Base-by-base conservation (phyloP, 1,284 basidiomycete genomes). In the Ustilago trichophora region DNA sequence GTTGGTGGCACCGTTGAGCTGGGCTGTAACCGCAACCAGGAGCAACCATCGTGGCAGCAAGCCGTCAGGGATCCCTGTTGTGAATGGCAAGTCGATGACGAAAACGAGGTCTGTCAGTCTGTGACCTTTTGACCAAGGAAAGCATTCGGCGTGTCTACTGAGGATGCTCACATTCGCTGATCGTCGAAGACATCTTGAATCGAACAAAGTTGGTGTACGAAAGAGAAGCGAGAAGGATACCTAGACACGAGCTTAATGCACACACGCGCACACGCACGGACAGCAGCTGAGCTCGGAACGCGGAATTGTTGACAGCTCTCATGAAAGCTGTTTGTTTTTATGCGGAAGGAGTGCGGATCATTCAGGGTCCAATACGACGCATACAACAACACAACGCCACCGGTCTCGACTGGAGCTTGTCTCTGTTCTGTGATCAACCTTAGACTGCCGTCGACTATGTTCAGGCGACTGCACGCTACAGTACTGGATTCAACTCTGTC, bases 1-100 rank as follows among this genome's bases (percentile, higher is more conserved):
- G 60, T 77, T 80, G 50, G 69, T 73, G 2, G 67, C 48, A 13
- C 75, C 70, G 50, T 80, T 80, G 56, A 80, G 46, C 13, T 59
- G 32, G 8, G 78, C 78, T 16, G 75, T 45, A 10, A 52, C 43
- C 6, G 70, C 53, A 9, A 78, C 72, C 15, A 80, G 21, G 21
- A 78, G 66, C 24, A 80, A 56, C 78, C 78, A 80, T 51, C 78
- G 70, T 25, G 73, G 60, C 12, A 80, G 70, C 37, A 72, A 16
- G 12, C 60, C 68, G 7, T 54, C 56, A 0, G 72, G 72, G 10
- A 79, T 53, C 55, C 63, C 68, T 71, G 53, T 21, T 62, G 47
- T 21, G 16, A 19, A 35, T 22, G 22, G 22, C 11, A 15, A 46
- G n/a, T n/a, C n/a, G 12, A 29, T 22, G 21, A 31, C 15, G 10